These are phyloP conservation scores for Debaryomyces robertsiae DNA, from an alignment of 1,139 yeast genomes.

Conservation along the genomic window DNA sequence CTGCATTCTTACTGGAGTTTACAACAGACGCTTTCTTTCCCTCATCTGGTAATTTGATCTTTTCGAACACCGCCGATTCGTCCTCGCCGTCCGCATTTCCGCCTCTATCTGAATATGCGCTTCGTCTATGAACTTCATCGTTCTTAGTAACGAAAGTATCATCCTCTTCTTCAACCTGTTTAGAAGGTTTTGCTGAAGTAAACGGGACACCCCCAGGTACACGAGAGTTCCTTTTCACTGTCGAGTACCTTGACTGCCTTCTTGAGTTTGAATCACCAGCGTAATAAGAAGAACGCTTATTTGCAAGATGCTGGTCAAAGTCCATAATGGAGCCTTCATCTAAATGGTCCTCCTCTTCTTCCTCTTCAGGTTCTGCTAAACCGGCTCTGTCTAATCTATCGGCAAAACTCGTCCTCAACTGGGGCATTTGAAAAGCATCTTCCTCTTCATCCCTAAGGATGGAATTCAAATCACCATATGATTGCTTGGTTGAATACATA, in stretches of 20 bases:
- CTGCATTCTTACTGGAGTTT: conserved; percentile 13
- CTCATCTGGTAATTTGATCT: conserved; percentile 46
- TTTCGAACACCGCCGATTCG: conserved; percentile 42
- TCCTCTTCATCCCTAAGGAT: conserved; percentile 47
- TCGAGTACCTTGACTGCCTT: conserved; percentile 25
- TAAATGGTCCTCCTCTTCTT: conserved; percentile 30
- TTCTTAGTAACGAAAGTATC: conserved; percentile 42
- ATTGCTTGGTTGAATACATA: conserved; percentile 66
- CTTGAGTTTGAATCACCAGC: conserved; percentile 23
- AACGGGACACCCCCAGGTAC: conserved; percentile 25
- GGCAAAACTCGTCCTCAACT: conserved; percentile 47
- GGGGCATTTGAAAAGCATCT: conserved; percentile 26
- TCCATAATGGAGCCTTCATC: conserved; percentile 46
- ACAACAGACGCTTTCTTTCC: conserved; percentile 19
- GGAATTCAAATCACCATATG: conserved; percentile 62
- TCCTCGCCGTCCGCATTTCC: conserved; percentile 20
- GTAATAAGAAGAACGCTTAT: conserved; percentile 42
- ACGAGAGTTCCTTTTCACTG: conserved; percentile 21
- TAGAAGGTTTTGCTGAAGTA: conserved; percentile 11
- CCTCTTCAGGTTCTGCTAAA: conserved; percentile 32
- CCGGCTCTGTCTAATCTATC: conserved; percentile 47
- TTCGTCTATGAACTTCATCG: conserved; percentile 27
- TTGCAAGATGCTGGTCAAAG: conserved; percentile 46
- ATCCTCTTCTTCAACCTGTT: conserved; percentile 23
- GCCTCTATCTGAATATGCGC: conserved; percentile 18